Evolutionary conservation across 2,329 filamentous ascomycete species (phyloP).

Genomic region (Dactylellina cionopaga): DNA sequence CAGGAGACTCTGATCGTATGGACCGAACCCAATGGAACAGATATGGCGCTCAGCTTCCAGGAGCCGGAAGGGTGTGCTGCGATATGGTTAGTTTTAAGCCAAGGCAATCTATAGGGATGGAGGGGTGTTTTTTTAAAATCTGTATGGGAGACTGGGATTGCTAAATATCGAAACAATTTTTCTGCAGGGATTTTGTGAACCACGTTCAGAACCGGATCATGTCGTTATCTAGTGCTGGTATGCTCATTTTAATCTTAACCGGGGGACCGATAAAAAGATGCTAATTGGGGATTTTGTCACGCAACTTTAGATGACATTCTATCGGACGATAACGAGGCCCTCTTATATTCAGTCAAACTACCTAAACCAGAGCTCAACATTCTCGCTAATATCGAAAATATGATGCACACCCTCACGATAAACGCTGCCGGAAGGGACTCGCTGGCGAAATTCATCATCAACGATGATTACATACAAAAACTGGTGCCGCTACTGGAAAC

Average conservation of each 20-base stretch:
- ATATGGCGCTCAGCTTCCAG: constrained; percentile 98
- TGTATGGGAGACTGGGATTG: constrained; percentile 52
- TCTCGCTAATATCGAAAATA: constrained; percentile 82
- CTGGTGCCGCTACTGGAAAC: constrained; percentile 85
- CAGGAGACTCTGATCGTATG: constrained; percentile 99
- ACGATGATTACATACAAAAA: constrained; percentile 86
- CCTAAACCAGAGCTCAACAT: constrained; percentile 83
- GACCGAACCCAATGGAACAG: constrained; percentile 89
- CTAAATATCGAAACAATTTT: too few species aligned
- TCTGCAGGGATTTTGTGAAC: constrained; percentile 84
- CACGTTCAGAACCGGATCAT: constrained; percentile 81
- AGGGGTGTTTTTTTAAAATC: constrained; percentile 22
- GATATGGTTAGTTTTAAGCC: constrained; percentile 76
- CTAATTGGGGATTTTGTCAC: constrained; percentile 1
- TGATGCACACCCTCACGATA: constrained; percentile 80
- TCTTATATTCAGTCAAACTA: constrained; percentile 75
- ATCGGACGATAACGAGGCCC: constrained; percentile 85
- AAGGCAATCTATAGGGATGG: neutral
- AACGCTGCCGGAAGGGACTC: constrained; percentile 82
- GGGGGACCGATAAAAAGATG: constrained; percentile 8
- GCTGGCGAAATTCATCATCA: constrained; percentile 84
- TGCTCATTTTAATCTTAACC: constrained; percentile 52
- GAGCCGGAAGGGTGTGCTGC: constrained; percentile 91
- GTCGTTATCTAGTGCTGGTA: constrained; percentile 72
- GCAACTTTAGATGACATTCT: constrained; percentile 76